Conservation (phyloP, 495 filamentous ascomycete genomes). For the Penicillium simplicissimum region DNA sequence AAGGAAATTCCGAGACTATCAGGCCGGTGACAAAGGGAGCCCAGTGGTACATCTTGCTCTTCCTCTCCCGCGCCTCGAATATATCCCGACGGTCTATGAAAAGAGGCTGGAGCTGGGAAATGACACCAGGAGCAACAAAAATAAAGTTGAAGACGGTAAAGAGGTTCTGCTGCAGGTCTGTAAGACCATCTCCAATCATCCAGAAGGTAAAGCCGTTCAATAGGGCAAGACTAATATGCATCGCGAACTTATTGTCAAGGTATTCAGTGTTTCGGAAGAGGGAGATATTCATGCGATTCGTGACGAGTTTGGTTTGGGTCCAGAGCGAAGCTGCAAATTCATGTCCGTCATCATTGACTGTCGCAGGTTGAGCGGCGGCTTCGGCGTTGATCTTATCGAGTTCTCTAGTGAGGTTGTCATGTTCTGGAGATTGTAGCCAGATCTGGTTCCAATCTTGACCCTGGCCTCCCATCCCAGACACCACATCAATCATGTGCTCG, state of each 20-base stretch:
- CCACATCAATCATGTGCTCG: conserved; percentile 89
- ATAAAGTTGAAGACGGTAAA: conserved; percentile 50
- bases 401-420: conserved; percentile 47
- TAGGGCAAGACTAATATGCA: conserved; percentile 31
- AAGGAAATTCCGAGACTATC: conserved; percentile 53
- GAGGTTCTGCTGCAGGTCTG: conserved; percentile 20
- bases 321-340: conserved; percentile 59
- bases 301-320: conserved; percentile 54
- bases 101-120: conserved; percentile 50
- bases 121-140: conserved; percentile 30
- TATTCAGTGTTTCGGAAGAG: conserved; percentile 63
- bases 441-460: conserved; percentile 59
- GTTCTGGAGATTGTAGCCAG: conserved; percentile 58
- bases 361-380: conserved; percentile 25
- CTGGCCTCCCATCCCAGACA: conserved; percentile 34
- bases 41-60: conserved; percentile 53
- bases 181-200: conserved; percentile 25
- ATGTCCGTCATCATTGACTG: conserved; percentile 28
- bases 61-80: conserved; percentile 50
- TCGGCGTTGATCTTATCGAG: conserved; percentile 53
- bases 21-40: conserved; percentile 47
- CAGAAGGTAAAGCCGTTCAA: conserved; percentile 42
- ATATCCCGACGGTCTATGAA: conserved; percentile 52
- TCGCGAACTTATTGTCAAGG: conserved; percentile 57
- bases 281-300: conserved; percentile 55